Evolutionary conservation across 2,329 filamentous ascomycete species (phyloP), one percentile per base, ranked within the genome.

Genomic region (Cladophialophora chaetospira): DNA sequence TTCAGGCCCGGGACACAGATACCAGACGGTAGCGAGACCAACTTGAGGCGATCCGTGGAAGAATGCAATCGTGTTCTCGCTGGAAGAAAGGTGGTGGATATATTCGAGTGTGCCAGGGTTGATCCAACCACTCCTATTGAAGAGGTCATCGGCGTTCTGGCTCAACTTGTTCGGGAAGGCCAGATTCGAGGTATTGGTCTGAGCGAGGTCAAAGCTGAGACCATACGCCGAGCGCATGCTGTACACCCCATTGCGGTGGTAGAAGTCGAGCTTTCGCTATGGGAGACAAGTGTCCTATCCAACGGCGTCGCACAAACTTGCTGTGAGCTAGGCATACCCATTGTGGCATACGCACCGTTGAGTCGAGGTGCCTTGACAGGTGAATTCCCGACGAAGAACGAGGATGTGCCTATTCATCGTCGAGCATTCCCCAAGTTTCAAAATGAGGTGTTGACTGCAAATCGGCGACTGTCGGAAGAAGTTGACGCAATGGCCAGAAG

Each of bases 261-360:
- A 3, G 84, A 87, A 66, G 78, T 84, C 17, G 83, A 86, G 66
- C 74, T 85, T 55, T 82, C 77, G n/a, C 72, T 85, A 2, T 86
- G 77, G 73, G 72, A 73, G 4, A 82, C 80, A 2, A 78, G 83
- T 23, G 79, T 83, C 40, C 69, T 85, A 4, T 69, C 79, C 10
- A 85, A 86, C 57, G 83, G 78, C 13, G 76, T 86, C 2, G 79
- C 80, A 2, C 65, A 75, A 51, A 75, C 79, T 1, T 86, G 83
- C 59, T 77, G 74, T 1, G 79, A 85, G 67, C 71, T 83, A 1
- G 72, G 74, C 15, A 85, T 86, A 48, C 81, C 82, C 0, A 72
- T 86, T 33, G 69, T 84, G 3, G 79, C 79, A 3, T 86, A 86
- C 71, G 81, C 80, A 43, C 83, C 84, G 3, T 74, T 87, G 1